These are phyloP conservation scores for Leptodontidium sp. DNA, from an alignment of 2,329 filamentous ascomycete species.

Conservation along the genomic window DNA sequence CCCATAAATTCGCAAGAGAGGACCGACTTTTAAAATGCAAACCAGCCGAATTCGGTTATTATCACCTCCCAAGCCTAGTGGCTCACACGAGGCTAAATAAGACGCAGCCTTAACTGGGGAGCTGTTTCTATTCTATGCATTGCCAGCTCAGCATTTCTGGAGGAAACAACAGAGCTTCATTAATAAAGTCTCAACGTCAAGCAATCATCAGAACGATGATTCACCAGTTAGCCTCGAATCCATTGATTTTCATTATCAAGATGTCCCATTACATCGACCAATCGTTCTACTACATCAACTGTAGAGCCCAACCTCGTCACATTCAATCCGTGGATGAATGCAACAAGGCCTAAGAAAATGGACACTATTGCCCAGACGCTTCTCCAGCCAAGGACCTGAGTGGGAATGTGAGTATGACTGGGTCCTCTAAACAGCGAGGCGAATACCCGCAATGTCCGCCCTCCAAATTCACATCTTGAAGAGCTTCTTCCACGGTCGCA, in stretches of 20 bases:
- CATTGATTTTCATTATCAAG: not conserved
- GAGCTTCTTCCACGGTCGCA: not conserved
- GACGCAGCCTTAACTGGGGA: too few relatives aligned
- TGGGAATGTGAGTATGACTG: not conserved
- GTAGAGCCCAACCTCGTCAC: not conserved
- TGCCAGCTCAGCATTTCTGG: too few relatives aligned
- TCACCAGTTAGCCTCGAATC: not conserved
- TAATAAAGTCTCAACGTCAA: not conserved
- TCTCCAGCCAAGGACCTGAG: conserved; percentile 2
- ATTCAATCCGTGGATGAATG: conserved; percentile 13
- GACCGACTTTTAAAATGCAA: too few relatives aligned
- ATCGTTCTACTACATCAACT: not conserved
- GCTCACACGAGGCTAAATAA: too few relatives aligned
- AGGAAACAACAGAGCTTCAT: too few relatives aligned
- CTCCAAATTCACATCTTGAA: conserved; percentile 8
- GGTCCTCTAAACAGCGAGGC: not conserved
- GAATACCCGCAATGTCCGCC: conserved; percentile 8
- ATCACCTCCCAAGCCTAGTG: too few relatives aligned
- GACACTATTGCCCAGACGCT: not conserved
- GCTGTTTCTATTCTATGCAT: too few relatives aligned
- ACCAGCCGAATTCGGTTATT: too few relatives aligned
- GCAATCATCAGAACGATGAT: not conserved
- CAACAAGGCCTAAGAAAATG: not conserved
- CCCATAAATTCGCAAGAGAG: too few relatives aligned
- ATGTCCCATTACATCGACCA: not conserved